Evolutionary conservation across 2,329 filamentous ascomycete genomes (phyloP), one percentile per base, ranked within the genome.

Genomic region (Cytospora schulzeri): DNA sequence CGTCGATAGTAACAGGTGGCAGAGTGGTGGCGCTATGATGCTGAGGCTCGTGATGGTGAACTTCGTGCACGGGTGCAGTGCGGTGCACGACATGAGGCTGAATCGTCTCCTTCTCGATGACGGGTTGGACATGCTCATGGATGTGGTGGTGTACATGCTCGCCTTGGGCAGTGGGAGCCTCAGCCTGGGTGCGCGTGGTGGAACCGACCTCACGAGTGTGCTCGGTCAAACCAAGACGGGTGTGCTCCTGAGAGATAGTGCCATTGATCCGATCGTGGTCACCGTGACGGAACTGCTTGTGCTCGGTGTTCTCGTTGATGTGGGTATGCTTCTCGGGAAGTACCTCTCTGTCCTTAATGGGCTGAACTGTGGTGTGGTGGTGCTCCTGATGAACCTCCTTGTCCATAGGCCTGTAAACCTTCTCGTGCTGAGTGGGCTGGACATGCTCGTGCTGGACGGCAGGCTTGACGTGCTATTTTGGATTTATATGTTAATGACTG

Each of bases 301-400:
- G 45, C 45, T 48, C n/a, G 11, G 45, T 48, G 9, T 24, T 5
- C 45, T 48, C 45, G 45, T 48, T 22, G n/a, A 48, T 48, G n/a
- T 48, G 45, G 2, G 45, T n/a, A 15, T 48, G 45, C 45, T 48
- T 48, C 45, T 48, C 45, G 8, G 45, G 45, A 3, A 60, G 57
- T 2, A 45, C 31, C 22, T 45, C 55, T 14, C 15, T 57, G 31
- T 31, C 29, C 55, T 41, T 38, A 24, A 92, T 76, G 0, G 89
- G 89, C 76, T 91, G 89, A 1, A 91, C 78, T 0, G 86, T 87
- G 55, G 87, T 89, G 74, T 91, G 88, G 73, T 90, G 86, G 70
- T 91, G 89, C 65, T 91, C 86, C 73, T 91, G 88, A 72, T 91
- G 88, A 4, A 91, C 78, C 70, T 91, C 89, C 69, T 84, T 85